phyloP scores from a whole-genome alignment of 257 asterid genomes.

The Apocynum venetum region DNA sequence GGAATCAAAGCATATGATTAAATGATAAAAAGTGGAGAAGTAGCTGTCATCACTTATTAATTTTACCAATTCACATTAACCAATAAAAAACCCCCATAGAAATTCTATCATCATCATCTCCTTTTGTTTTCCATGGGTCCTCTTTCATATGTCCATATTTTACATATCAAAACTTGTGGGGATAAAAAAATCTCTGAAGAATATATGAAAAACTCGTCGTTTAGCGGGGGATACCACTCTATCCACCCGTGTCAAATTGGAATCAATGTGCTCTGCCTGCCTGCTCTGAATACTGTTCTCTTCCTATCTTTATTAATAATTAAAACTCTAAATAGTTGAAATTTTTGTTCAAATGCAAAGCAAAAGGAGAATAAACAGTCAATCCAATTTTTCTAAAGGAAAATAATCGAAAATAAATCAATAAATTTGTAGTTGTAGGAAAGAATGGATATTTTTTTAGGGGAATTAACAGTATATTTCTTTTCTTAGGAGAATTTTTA shows the following conservation, averaged over 20 bases:
- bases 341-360: too few species aligned
- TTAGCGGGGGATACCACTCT: not conserved
- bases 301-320: too few species aligned
- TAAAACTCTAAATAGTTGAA: too few species aligned
- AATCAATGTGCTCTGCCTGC: not conserved
- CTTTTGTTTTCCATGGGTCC: not conserved
- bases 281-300: too few species aligned
- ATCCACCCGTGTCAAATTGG: not conserved
- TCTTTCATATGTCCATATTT: not conserved
- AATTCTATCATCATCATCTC: not conserved
- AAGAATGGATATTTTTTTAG: not conserved
- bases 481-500: not conserved
- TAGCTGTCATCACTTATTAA: not conserved
- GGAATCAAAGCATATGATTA: not conserved
- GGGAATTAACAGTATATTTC: too few species aligned
- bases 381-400: not conserved
- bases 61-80: not conserved
- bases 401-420: too few species aligned
- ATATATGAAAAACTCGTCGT: slow-evolving; percentile 2
- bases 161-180: not conserved
- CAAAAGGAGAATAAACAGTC: too few species aligned
- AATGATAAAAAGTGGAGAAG: not conserved
- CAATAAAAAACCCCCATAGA: not conserved
- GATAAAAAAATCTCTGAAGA: slow-evolving; percentile 19
- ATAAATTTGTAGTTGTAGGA: too few species aligned